Evolutionary conservation across 768 basidiomycete species (phyloP), one percentile per base, ranked within the genome.

Genomic region (Thelephora aurantiotincta): DNA sequence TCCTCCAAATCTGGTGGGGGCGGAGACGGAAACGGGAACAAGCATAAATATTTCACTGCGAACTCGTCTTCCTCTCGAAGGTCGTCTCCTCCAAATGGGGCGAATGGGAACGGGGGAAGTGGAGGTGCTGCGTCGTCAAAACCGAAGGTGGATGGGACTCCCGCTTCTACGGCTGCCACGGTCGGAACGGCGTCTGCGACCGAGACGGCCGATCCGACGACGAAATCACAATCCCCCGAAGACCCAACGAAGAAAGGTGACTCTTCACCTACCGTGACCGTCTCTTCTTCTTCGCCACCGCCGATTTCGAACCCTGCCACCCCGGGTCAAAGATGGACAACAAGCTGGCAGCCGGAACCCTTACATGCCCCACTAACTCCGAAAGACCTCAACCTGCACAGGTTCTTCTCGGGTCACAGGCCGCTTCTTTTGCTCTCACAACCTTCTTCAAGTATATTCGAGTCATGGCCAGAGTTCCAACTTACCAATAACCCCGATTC

Each of bases 351-450:
- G 26, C 37, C 50, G 11, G 48, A 52, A 45, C 54, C 67, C 50
- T 48, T 65, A 11, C 81, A 85, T 53, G 80, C 79, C 1, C 54
- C 72, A 20, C 55, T 88, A 48, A 75, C 70, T 47, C 59, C 80
- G 11, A 76, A 79, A 52, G 83, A 84, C 54, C 78, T 83, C 63
- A 82, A 79, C 57, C 71, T 88, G 11, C 85, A 89, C 58, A 82
- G 84, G 47, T 90, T 91, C 64, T 90, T 91, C 65, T 76, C 87
- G 2, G 67, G 87, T 30, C 80, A 90, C 56, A 75, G 87, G 11
- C 87, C 87, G 1, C 69, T 90, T 2, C 74, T 89, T 18, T 73
- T 84, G 34, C 69, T 89, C 37, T 65, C 72, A 23, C 73, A 80
- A 51, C 78, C 85, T 0, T 55, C 77, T 0, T 66, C 75, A 7